A percentile compares a stretch with the other conserved stretches of the same genome.
phyloP scores from a whole-genome alignment of 2,329 filamentous ascomycete genomes.

The Aureobasidium lini region DNA sequence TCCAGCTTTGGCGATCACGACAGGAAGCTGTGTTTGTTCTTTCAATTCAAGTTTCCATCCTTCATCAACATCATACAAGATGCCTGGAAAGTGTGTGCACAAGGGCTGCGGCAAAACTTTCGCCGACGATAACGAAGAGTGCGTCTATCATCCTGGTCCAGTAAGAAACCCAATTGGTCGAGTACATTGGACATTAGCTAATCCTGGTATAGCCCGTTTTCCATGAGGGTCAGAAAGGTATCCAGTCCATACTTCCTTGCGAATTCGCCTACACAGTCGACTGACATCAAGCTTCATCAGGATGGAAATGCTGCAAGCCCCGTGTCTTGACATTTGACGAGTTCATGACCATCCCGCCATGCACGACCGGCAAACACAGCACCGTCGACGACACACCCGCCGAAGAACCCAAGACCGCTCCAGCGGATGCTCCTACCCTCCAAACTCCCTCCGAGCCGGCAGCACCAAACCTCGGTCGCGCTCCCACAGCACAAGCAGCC shows the following conservation, averaged over 20 bases:
- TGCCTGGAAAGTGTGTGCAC: constrained; percentile 87
- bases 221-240: constrained; percentile 98
- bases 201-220: constrained; percentile 58
- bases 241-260: constrained; percentile 22
- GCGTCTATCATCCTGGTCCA: constrained; percentile 77
- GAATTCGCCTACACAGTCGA: not conserved
- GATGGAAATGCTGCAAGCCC: constrained; percentile 98
- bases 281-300: constrained; percentile 39
- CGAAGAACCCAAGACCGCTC: constrained; percentile 18
- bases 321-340: constrained; percentile 96
- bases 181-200: not conserved
- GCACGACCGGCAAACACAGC: constrained; percentile 87
- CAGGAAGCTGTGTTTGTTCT: not conserved
- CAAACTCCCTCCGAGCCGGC: not conserved
- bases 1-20: constrained; percentile 2
- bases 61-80: constrained; percentile 26
- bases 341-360: constrained; percentile 87
- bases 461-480: not conserved
- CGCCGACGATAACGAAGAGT: constrained; percentile 72
- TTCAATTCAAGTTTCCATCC: not conserved
- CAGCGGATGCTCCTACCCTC: not conserved
- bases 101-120: constrained; percentile 90
- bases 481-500: constrained; percentile 18
- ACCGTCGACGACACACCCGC: constrained; percentile 67
- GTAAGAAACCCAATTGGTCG: not conserved